Evolutionary conservation across 2,329 filamentous ascomycete genomes (phyloP), one percentile per base, ranked within the genome.

Genomic region (Exophiala lecanii-corni): DNA sequence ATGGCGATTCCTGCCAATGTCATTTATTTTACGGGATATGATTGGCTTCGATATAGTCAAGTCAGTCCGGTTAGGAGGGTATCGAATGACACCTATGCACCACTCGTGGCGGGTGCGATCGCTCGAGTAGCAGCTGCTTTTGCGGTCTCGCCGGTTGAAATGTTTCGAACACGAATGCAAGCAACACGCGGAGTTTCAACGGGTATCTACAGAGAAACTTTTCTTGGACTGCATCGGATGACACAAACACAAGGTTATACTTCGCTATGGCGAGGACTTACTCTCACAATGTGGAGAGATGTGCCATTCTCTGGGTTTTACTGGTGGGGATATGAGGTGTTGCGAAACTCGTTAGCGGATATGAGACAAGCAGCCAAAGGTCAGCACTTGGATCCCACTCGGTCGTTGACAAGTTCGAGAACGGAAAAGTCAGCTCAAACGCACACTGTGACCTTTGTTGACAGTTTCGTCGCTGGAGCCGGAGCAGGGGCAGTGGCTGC

Each of bases 1-100:
- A 98, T 98, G 92, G 82, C 89, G 0, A 78, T 98, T 4, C 92
- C 92, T 0, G 88, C 82, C 18, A 98, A 98, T 62, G 92, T 98
- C 55, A 97, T 98, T 54, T 98, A 98, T 67, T 96, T 97, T 59
- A 94, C 92, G 9, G 92, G 92, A 28, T 98, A 98, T 65, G 92
- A 98, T 60, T 96, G 89, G 84, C 64, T 98, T 45, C 82, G 92
- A 25, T 85, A 76, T 52, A 84, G 86, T 57, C 70, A 72, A 1
- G 69, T 68, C 31, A 94, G 86, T 55, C 89, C 89, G 0, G 76
- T 97, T 50, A 75, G 74, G 25, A 72, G 71, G 31, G 55, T 74
- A 15, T 62, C 82, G 7, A 75, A 76, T 10, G 86, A 91, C 53
- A 75, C 78, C 6, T 88, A 86, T 55, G 81, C 86, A 4, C 89